Conservation (phyloP, 768 basidiomycete species). For the Tricholoma bakamatsutake region DNA sequence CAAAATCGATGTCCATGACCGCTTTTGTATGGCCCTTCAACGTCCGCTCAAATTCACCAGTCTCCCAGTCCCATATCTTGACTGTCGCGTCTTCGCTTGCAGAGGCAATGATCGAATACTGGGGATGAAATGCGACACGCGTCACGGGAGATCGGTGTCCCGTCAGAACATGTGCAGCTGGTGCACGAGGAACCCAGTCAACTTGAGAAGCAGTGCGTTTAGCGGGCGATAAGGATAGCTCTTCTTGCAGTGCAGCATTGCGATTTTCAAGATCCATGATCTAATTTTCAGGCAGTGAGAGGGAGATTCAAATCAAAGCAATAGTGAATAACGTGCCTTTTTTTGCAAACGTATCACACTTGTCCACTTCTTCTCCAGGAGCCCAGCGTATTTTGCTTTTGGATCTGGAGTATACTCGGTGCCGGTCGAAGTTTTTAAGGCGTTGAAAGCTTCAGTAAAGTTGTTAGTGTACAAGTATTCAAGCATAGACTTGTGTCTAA, state of each 20-base stretch:
- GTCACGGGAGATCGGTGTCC: conserved; percentile 78
- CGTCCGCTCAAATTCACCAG: conserved; percentile 88
- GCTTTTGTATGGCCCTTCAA: conserved; percentile 90
- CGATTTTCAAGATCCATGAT: conserved; percentile 94
- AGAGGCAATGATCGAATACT: conserved; percentile 75
- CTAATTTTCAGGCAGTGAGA: conserved; percentile 32
- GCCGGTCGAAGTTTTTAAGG: conserved; percentile 47
- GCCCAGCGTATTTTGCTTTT: conserved; percentile 78
- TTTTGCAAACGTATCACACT: conserved; percentile 93
- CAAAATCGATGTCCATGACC: conserved; percentile 83
- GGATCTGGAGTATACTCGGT: conserved; percentile 75
- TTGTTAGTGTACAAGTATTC: conserved; percentile 69
- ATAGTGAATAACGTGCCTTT: conserved; percentile 50
- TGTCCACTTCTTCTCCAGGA: conserved; percentile 98
- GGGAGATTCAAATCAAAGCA: background rate
- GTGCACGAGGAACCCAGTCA: conserved; percentile 87
- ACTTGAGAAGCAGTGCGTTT: conserved; percentile 57
- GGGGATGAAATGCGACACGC: conserved; percentile 80
- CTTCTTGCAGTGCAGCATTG: conserved; percentile 75
- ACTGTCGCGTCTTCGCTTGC: conserved; percentile 87
- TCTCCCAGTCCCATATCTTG: conserved; percentile 97
- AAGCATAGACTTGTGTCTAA: conserved; percentile 74
- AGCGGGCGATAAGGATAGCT: conserved; percentile 42
- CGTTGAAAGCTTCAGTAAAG: conserved; percentile 57
- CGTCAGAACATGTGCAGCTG: conserved; percentile 68